phyloP scores from a whole-genome alignment of 345 rosid species.

The Barbarea vulgaris region DNA sequence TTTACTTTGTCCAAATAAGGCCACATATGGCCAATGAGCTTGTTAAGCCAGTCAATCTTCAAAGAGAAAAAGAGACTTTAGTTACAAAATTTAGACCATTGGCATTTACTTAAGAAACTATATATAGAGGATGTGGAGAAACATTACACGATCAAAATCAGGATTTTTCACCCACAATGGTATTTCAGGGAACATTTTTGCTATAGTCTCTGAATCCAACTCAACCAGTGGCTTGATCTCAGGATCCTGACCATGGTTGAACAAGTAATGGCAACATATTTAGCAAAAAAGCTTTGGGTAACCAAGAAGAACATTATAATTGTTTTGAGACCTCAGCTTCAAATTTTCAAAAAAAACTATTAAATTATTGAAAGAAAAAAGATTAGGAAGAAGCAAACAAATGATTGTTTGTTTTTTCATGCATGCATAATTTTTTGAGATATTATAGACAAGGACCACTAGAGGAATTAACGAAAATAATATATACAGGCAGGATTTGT shows the following conservation, averaged over 20 bases:
- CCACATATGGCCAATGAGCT: conserved; percentile 80
- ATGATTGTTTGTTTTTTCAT: background rate
- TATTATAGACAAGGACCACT: background rate
- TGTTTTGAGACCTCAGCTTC: background rate
- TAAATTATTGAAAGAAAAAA: background rate
- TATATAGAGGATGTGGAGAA: background rate
- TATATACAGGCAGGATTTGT: background rate
- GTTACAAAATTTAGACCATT: conserved; percentile 4
- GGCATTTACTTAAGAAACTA: background rate
- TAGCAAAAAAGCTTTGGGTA: background rate
- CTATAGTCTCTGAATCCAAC: conserved; percentile 65
- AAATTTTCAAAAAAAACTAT: background rate
- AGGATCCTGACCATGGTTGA: conserved; percentile 59
- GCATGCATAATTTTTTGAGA: conserved; percentile 14
- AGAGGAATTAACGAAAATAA: background rate
- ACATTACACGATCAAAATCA: conserved; percentile 90
- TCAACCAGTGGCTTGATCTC: conserved; percentile 72
- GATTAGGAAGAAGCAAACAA: background rate
- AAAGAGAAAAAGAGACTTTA: conserved; percentile 20
- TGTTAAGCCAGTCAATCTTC: conserved; percentile 96
- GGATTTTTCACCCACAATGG: conserved; percentile 97
- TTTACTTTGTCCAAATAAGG: conserved; percentile 83
- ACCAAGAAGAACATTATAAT: background rate
- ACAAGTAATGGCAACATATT: conserved; percentile 7
- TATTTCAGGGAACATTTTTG: conserved; percentile 78